These are phyloP conservation scores for Coniochaeta prunicola DNA, from an alignment of 2,329 filamentous ascomycete species.

Conservation along the genomic window DNA sequence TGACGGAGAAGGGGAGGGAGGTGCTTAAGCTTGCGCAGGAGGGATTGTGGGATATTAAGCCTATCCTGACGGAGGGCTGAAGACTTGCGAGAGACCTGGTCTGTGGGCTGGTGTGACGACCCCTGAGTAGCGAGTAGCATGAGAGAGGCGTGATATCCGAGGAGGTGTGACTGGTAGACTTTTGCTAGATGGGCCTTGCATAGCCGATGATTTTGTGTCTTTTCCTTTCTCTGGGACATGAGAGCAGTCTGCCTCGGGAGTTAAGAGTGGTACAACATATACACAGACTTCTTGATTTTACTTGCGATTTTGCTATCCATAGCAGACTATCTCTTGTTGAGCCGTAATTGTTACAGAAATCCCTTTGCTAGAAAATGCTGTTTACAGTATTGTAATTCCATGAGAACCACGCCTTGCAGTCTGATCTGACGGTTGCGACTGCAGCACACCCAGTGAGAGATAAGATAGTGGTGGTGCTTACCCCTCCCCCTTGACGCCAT, in stretches of 20 bases:
- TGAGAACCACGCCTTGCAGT: neutral
- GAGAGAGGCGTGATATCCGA: neutral
- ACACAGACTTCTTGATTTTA: neutral
- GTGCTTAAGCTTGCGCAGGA: slow-evolving; percentile 46
- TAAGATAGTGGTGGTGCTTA: neutral
- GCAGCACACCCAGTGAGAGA: neutral
- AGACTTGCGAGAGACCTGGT: neutral
- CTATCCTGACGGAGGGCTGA: neutral
- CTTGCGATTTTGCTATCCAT: neutral
- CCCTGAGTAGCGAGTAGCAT: neutral
- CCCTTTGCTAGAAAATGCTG: neutral
- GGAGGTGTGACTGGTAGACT: neutral
- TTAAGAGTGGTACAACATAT: neutral
- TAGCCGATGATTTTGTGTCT: neutral
- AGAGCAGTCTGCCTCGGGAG: neutral
- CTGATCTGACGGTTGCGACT: neutral
- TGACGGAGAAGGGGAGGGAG: slow-evolving; percentile 45
- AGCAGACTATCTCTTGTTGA: neutral
- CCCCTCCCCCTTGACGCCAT: neutral
- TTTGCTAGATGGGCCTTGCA: neutral
- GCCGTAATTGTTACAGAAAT: neutral
- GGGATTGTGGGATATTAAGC: slow-evolving; percentile 34
- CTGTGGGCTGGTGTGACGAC: neutral
- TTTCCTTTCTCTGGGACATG: neutral
- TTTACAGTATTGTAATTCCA: neutral